Conservation (phyloP, 768 basidiomycete species). For the Chalciporus chontae region DNA sequence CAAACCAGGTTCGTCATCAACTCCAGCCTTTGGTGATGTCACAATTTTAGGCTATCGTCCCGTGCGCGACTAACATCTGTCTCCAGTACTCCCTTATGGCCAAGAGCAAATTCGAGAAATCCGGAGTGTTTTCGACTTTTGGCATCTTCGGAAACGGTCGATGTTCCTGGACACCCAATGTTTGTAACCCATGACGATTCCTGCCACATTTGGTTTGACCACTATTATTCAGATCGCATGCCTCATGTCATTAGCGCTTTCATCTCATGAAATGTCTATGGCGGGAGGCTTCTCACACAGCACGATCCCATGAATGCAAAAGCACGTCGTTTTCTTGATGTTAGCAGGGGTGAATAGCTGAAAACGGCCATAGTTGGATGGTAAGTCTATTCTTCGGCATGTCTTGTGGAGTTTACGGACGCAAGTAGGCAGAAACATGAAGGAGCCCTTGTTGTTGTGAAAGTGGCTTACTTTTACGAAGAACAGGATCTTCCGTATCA, state of each 20-base stretch:
- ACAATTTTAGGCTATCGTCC: neutral
- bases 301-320: slow-evolving; percentile 41
- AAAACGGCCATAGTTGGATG: slow-evolving; percentile 32
- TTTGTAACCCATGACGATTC: slow-evolving; percentile 30
- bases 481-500: slow-evolving; percentile 52
- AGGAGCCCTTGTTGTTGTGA: slow-evolving; percentile 52
- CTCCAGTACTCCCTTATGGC: slow-evolving; percentile 72
- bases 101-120: slow-evolving; percentile 64
- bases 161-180: slow-evolving; percentile 72
- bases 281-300: slow-evolving; percentile 50
- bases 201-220: neutral
- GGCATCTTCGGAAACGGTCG: slow-evolving; percentile 47
- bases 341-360: slow-evolving; percentile 30
- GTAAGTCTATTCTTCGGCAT: no score
- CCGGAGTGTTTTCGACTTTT: slow-evolving; percentile 71
- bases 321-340: slow-evolving; percentile 39
- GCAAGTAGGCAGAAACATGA: slow-evolving; percentile 48
- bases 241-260: slow-evolving; percentile 69
- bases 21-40: neutral
- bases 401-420: slow-evolving; percentile 4
- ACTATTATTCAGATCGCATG: slow-evolving; percentile 67
- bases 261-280: slow-evolving; percentile 66
- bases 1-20: slow-evolving; percentile 34
- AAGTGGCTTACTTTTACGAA: slow-evolving; percentile 53
- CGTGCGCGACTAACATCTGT: neutral